Conservation (phyloP, 805 yeast genomes). For the Lachancea thermotolerans region DNA sequence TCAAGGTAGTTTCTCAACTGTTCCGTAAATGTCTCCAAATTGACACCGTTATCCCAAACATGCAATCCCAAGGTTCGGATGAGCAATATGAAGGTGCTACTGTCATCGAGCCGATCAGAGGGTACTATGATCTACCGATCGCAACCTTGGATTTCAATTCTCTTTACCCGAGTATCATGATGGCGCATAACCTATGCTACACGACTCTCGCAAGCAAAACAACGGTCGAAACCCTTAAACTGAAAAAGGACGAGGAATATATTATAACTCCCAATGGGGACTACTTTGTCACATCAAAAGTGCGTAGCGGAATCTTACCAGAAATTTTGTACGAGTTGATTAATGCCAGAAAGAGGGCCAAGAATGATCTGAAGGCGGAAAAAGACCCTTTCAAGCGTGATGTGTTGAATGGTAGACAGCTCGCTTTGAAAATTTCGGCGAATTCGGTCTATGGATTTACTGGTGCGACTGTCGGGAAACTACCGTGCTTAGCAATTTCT, state of each 20-base stretch:
- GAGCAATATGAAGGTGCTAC: conserved; percentile 98
- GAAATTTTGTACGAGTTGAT: conserved; percentile 84
- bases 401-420: conserved; percentile 93
- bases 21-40: conserved; percentile 87
- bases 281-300: conserved; percentile 63
- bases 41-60: conserved; percentile 84
- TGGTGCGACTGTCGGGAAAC: conserved; percentile 96
- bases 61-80: conserved; percentile 74
- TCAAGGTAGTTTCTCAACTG: conserved; percentile 91
- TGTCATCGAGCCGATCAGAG: conserved; percentile 93
- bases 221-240: conserved; percentile 55
- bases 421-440: conserved; percentile 94
- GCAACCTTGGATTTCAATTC: conserved; percentile 98
- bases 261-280: conserved; percentile 88
- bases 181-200: conserved; percentile 97
- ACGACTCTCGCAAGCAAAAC: conserved; percentile 74
- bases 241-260: conserved; percentile 72
- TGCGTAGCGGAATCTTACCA: conserved; percentile 83
- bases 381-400: conserved; percentile 90
- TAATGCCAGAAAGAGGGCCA: conserved; percentile 89
- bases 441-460: conserved; percentile 98
- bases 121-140: conserved; percentile 94
- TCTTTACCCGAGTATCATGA: conserved; percentile 95
- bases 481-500: conserved; percentile 94
- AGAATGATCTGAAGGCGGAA: conserved; percentile 81